Percentiles rank a stretch among this genome's conserved stretches.
Evolutionary conservation across 2,329 filamentous ascomycete genomes (phyloP).

Genomic region (Xylariaceae sp.): DNA sequence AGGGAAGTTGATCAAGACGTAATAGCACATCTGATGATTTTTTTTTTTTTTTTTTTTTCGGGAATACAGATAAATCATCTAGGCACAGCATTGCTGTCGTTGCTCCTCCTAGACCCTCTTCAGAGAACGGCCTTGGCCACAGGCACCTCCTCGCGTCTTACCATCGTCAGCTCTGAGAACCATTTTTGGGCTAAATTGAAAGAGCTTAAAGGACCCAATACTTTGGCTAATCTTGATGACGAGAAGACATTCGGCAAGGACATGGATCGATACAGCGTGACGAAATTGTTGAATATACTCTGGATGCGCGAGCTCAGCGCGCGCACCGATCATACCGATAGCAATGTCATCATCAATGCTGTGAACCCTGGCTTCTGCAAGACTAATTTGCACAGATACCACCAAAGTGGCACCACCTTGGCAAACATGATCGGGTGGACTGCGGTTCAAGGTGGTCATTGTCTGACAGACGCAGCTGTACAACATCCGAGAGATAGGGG

Average conservation of each 20-base stretch:
- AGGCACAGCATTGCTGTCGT: constrained; percentile 19
- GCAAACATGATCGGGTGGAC: constrained; percentile 3
- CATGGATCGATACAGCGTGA: constrained; percentile 14
- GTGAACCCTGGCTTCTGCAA: constrained; percentile 17
- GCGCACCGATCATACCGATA: constrained; percentile 7
- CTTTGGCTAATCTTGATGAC: constrained; percentile 15
- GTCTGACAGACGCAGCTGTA: constrained; percentile 1
- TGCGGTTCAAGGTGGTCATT: constrained; percentile 1
- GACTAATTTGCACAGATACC: constrained; percentile 16
- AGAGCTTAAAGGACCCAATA: constrained; percentile 10
- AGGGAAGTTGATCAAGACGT: neutral
- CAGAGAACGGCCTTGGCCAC: constrained; percentile 9
- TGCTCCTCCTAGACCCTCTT: constrained; percentile 15
- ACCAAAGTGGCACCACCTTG: neutral
- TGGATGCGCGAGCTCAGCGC: constrained; percentile 16
- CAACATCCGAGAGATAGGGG: neutral
- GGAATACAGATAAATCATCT: constrained; percentile 6
- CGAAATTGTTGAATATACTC: constrained; percentile 17
- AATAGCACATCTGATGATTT: too few relatives aligned
- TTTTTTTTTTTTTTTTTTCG: neutral
- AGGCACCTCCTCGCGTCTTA: constrained; percentile 11
- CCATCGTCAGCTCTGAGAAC: constrained; percentile 18
- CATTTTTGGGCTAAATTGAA: constrained; percentile 10
- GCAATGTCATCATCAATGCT: constrained; percentile 14
- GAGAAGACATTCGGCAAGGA: constrained; percentile 14